These are phyloP conservation scores for Vickermania spadyakhi DNA, from an alignment of 208 protist species.

Conservation along the genomic window DNA sequence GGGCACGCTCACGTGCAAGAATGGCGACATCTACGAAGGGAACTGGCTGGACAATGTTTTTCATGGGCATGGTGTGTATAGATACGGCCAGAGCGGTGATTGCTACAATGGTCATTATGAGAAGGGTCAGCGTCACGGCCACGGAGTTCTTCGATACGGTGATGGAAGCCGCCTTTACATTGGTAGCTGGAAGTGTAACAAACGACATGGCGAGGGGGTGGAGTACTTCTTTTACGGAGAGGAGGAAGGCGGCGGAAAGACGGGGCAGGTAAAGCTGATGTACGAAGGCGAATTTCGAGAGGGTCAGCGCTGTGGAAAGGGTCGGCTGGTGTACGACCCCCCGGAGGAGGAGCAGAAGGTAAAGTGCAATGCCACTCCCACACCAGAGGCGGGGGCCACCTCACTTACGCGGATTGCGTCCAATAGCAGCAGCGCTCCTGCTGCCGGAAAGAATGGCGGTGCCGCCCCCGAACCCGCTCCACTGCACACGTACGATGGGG, in stretches of 20 bases:
- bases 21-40: conserved; percentile 10
- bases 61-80: background rate
- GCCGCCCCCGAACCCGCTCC: background rate
- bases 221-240: background rate
- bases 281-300: conserved; percentile 2
- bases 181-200: background rate
- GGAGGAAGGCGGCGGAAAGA: background rate
- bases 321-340: background rate
- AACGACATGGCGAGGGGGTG: background rate
- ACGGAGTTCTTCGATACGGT: background rate
- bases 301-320: background rate
- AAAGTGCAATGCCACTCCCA: too few species aligned
- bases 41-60: conserved; percentile 1
- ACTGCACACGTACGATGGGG: background rate
- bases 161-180: background rate
- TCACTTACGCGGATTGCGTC: background rate
- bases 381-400: background rate
- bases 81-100: background rate
- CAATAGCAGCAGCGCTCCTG: background rate
- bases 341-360: background rate
- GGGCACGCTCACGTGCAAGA: conserved; percentile 2
- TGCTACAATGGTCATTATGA: background rate
- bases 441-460: background rate
- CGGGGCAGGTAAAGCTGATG: background rate
- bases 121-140: background rate